Evolutionary conservation across 2,329 filamentous ascomycete genomes (phyloP), one percentile per base, ranked within the genome.

Genomic region (Paraphoma chrysanthemicola): DNA sequence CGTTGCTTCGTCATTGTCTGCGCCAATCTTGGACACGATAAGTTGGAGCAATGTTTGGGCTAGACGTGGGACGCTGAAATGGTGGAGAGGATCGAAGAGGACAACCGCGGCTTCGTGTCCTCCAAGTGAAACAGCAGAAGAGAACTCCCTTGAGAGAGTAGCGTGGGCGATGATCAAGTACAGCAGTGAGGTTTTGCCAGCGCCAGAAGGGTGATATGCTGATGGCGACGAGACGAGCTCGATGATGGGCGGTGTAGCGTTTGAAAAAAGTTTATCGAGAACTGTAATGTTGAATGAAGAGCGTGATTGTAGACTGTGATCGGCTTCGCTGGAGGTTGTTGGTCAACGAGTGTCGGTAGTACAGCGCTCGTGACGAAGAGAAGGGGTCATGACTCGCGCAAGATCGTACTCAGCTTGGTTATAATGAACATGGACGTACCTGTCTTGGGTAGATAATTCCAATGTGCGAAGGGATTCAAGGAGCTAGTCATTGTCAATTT

Each of bases 111-210:
- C 63, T 56, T 63, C 53, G 14, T 80, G 79, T 16, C 86, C 85
- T 28, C 73, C 69, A 1, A 83, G 63, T 14, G 45, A 6, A 1
- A 62, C 49, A 17, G 56, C 50, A 5, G 48, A 53, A 29, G 42
- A 30, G 48, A 66, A 56, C 1, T 63, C 59, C 17, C 57, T 4
- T 0, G 86, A 85, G 0, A 89, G 77, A 8, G 86, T 76, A 33
- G 83, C 80, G 9, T 79, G 66, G 2, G 82, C 80, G 29, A 79
- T 79, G 41, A 88, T 72, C 56, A 84, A 80, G 72, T 88, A 86
- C 36, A 89, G 75, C 0, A 89, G 68, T 36, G 85, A 82, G 1
- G 86, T 85, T 72, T 87, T 88, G 9, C 86, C 87, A 10, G 80
- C 76, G 28, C 80, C 81, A 3, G 85, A 70, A 9, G 67, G 59